Base-by-base conservation (phyloP, 176 grass and related monocot species). In the Zizania latifolia region DNA sequence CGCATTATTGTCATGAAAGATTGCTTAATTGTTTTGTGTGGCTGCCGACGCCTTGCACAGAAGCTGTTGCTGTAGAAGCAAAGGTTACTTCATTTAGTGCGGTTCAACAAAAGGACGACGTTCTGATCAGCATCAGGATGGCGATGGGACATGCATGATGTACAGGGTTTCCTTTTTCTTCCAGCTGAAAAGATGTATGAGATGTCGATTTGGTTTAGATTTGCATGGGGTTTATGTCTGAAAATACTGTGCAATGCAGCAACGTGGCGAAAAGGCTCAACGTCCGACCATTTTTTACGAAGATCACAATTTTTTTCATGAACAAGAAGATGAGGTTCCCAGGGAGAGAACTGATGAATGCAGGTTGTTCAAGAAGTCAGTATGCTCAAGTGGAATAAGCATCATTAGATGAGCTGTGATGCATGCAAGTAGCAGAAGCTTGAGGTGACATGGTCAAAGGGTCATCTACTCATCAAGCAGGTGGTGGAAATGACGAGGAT, bases 1-100 rank as follows among this genome's bases (percentile, higher is more conserved):
- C 0, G 19, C 19, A 53, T 53, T 53, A 53, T 53, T 59, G 2
- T 21, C 32, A 55, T 53, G 16, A 30, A 43, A 1, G 13, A 17
- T 0, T 8, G 38, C n/a, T 51, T 69, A 60, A 5, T 11, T 53
- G 19, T 53, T 17, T 45, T n/a, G 17, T 69, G 29, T 1, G 24
- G 43, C 11, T 37, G 37, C 21, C 62, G 35, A 65, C 33, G 62
- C 19, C 16, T 22, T 11, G n/a, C 12, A 37, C 5, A 38, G 58
- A 40, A 23, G 14, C 13, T 43, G 12, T 54, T 64, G 34, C 45
- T 65, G 45, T 45, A 27, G 57, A 82, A 45, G 7, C 29, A 57
- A 36, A 56, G 66, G 65, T 76, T 81, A 63, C 35, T 76, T 8
- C 71, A 64, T 86, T 86, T 81, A 81, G 78, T 59, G 57, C 15